Evolutionary conservation across 495 filamentous ascomycete species (phyloP).

Genomic region (Podospora pseudopauciseta): DNA sequence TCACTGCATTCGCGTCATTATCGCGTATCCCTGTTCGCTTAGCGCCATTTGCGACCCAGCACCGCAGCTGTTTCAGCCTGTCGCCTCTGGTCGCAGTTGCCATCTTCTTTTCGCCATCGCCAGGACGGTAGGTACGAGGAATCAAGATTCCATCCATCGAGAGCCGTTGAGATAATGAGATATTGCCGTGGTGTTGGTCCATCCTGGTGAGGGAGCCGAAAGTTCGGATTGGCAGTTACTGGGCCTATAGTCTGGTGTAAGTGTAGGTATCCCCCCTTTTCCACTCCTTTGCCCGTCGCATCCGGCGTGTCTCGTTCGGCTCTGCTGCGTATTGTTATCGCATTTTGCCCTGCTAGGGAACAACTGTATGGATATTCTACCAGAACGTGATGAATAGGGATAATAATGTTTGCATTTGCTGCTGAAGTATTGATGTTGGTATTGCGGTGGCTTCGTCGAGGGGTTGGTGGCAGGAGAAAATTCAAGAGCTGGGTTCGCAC

Average conservation of each 20-base stretch:
- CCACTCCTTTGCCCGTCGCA: conserved; percentile 13
- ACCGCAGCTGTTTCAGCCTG: conserved; percentile 15
- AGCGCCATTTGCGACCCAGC: conserved; percentile 16
- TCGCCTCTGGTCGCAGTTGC: background rate
- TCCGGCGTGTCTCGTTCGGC: background rate
- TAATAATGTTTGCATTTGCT: background rate
- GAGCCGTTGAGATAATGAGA: no score
- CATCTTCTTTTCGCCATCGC: background rate
- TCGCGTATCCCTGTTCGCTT: conserved; percentile 26
- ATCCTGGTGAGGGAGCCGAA: background rate
- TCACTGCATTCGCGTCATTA: conserved; percentile 28
- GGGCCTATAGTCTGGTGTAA: conserved; percentile 2
- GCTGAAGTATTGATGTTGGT: background rate
- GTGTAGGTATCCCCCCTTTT: background rate
- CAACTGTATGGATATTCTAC: no score
- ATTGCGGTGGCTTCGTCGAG: background rate
- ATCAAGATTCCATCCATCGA: background rate
- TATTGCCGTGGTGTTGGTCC: background rate
- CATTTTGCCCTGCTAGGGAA: no score
- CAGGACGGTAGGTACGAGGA: no score
- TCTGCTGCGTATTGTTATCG: background rate
- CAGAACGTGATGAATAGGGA: background rate
- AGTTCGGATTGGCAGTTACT: background rate
- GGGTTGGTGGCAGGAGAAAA: conserved; percentile 9
- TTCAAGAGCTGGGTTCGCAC: conserved; percentile 18